Evolutionary conservation across 306 rosid genomes (phyloP).

Genomic region (Chamaecrista fasciculata): DNA sequence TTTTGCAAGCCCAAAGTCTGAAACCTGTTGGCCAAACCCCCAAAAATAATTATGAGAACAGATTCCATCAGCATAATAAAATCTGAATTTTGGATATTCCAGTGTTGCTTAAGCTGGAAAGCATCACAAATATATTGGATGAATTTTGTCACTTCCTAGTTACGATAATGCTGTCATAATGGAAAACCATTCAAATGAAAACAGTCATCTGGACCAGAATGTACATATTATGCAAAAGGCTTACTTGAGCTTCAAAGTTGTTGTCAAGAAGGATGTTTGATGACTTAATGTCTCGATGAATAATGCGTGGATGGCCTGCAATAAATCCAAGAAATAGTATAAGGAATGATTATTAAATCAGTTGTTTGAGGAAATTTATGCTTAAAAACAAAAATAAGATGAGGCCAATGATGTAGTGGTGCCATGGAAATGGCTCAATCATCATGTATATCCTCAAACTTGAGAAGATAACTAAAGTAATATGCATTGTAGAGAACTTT

Average conservation of each 20-base stretch:
- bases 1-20: slow-evolving; percentile 98
- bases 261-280: slow-evolving; percentile 89
- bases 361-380: background rate
- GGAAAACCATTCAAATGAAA: slow-evolving; percentile 10
- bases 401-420: background rate
- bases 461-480: background rate
- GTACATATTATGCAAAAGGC: slow-evolving; percentile 28
- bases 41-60: slow-evolving; percentile 9
- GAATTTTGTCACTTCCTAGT: background rate
- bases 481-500: slow-evolving; percentile 6
- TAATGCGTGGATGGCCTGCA: slow-evolving; percentile 99
- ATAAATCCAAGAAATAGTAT: slow-evolving; percentile 28
- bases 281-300: slow-evolving; percentile 97
- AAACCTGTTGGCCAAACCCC: slow-evolving; percentile 62
- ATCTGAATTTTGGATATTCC: background rate
- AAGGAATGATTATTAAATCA: background rate
- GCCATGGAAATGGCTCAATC: background rate
- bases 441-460: background rate
- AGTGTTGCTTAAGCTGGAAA: slow-evolving; percentile 10
- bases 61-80: background rate
- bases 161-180: background rate
- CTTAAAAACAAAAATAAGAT: background rate
- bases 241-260: slow-evolving; percentile 88
- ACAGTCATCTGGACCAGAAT: background rate
- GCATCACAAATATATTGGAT: background rate